A percentile compares a stretch with the other conserved stretches of the same genome.
Conservation (phyloP, 352 stramenopile genomes). For the Pythium periplocum region DNA sequence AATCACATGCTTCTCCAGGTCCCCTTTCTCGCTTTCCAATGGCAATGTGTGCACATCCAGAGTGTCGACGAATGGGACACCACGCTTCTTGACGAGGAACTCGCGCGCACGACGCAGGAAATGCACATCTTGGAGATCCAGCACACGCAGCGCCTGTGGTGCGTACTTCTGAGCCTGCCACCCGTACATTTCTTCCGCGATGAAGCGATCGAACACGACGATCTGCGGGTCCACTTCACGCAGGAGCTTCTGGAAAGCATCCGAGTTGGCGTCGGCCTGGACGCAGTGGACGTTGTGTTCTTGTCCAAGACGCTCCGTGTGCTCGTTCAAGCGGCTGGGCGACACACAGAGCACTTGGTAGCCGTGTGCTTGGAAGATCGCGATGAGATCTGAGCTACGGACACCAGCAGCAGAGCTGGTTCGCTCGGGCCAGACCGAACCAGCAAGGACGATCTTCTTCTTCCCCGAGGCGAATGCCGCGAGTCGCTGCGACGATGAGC, state of each 20-base stretch:
- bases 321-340: conserved; percentile 70
- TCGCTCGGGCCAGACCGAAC: conserved; percentile 81
- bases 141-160: conserved; percentile 73
- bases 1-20: conserved; percentile 59
- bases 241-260: conserved; percentile 60
- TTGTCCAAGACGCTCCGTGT: conserved; percentile 39
- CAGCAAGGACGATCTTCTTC: conserved; percentile 63
- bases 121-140: conserved; percentile 94
- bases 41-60: conserved; percentile 33
- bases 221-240: conserved; percentile 51
- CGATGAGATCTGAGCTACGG: conserved; percentile 72
- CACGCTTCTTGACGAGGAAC: conserved; percentile 57
- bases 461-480: conserved; percentile 47
- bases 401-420: conserved; percentile 86
- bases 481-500: conserved; percentile 24
- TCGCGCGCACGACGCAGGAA: conserved; percentile 85
- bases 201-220: conserved; percentile 81
- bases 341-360: conserved; percentile 74
- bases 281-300: conserved; percentile 54
- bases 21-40: conserved; percentile 4
- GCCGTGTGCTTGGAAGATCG: conserved; percentile 50
- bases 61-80: conserved; percentile 30
- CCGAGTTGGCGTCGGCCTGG: conserved; percentile 67
- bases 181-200: conserved; percentile 84
- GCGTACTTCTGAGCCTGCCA: conserved; percentile 74